These are phyloP conservation scores for Coniochaeta hoffmannii DNA, from an alignment of 2,329 filamentous ascomycete species.

Conservation along the genomic window DNA sequence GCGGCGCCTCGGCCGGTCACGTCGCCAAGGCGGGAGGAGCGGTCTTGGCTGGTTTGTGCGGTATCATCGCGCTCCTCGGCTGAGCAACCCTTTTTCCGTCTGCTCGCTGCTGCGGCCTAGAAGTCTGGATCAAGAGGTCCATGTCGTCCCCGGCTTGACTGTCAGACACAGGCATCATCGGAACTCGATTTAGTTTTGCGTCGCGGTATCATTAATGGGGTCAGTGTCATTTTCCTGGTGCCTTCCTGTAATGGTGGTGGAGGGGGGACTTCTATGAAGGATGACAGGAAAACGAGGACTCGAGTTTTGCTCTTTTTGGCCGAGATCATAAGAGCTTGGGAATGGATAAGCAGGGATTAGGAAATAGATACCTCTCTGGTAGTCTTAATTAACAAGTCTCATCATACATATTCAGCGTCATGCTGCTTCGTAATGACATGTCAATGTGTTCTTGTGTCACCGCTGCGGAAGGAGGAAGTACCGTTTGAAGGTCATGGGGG, in stretches of 20 bases:
- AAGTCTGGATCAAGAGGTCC: no score
- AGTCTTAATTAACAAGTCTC: background rate
- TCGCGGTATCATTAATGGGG: background rate
- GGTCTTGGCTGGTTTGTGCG: background rate
- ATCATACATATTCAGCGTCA: background rate
- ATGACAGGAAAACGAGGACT: background rate
- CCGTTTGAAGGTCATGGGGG: no score
- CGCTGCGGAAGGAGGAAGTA: background rate
- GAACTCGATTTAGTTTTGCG: background rate
- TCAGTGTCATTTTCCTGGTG: background rate
- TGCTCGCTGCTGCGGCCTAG: background rate
- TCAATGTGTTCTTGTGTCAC: no score
- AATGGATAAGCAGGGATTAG: background rate
- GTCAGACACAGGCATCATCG: background rate
- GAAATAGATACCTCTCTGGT: background rate
- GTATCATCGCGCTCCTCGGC: background rate
- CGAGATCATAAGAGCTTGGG: background rate
- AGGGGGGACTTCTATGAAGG: background rate
- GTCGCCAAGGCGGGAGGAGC: background rate
- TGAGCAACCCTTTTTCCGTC: background rate
- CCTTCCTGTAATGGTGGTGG: slow-evolving; percentile 1
- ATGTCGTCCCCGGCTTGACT: no score
- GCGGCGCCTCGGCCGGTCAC: background rate
- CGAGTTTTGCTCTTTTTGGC: background rate
- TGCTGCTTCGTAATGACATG: no score